Percentiles rank a stretch among this genome's conserved stretches.
phyloP scores from a whole-genome alignment of 2,329 filamentous ascomycete genomes.

The Microdochium nivale region DNA sequence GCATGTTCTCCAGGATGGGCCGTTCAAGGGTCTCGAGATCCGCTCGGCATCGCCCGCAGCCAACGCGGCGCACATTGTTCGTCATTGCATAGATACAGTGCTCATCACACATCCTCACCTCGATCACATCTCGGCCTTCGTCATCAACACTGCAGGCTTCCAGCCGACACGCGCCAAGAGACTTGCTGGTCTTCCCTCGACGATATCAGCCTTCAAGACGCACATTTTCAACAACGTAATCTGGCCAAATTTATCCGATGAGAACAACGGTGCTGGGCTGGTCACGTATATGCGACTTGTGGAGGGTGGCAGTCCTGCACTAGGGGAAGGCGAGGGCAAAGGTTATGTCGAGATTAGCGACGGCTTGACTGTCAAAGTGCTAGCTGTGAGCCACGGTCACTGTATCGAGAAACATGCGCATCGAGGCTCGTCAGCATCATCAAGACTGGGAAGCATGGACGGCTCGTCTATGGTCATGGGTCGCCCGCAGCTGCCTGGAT shows the following conservation, averaged over 20 bases:
- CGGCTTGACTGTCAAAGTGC: conserved; percentile 79
- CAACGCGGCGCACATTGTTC: conserved; percentile 75
- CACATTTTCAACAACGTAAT: conserved; percentile 98
- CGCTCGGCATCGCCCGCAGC: conserved; percentile 57
- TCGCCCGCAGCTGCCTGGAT: conserved; percentile 12
- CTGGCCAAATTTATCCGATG: conserved; percentile 95
- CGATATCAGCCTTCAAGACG: conserved; percentile 84
- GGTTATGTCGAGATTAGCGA: conserved; percentile 87
- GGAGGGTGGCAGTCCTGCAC: conserved; percentile 77
- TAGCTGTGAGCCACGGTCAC: conserved; percentile 81
- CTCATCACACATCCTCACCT: conserved; percentile 96
- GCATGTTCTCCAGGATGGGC: conserved; percentile 54
- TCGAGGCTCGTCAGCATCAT: conserved; percentile 48
- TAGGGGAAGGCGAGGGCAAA: conserved; percentile 70
- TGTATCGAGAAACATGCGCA: conserved; percentile 70
- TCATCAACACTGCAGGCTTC: conserved; percentile 85
- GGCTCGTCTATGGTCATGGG: conserved; percentile 16
- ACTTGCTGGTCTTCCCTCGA: conserved; percentile 75
- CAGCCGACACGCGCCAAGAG: conserved; percentile 76
- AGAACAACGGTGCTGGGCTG: conserved; percentile 87
- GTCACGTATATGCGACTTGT: conserved; percentile 84
- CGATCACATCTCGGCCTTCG: conserved; percentile 85
- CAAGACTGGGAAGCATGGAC: conserved; percentile 41
- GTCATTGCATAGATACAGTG: conserved; percentile 75
- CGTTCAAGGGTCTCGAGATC: conserved; percentile 72